These are phyloP conservation scores for Parascedosporium putredinis DNA, from an alignment of 2,329 filamentous ascomycete species.

Conservation along the genomic window DNA sequence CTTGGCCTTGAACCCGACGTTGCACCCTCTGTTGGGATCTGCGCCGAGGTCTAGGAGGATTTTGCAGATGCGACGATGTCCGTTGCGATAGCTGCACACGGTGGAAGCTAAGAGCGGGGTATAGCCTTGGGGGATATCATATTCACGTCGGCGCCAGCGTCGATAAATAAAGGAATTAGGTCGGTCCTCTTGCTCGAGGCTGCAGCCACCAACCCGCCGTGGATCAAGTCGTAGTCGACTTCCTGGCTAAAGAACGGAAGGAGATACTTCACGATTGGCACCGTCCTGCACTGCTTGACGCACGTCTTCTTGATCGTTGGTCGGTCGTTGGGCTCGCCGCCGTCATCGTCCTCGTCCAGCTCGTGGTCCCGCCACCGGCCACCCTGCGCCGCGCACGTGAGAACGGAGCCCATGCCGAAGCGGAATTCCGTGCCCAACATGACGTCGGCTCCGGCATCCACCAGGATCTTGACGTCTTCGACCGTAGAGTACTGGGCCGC, in stretches of 20 bases:
- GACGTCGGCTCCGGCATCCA: neutral
- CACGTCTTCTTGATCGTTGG: neutral
- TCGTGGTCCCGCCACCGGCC: neutral
- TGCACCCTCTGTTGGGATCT: constrained; percentile 8
- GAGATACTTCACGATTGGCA: neutral
- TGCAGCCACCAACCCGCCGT: neutral
- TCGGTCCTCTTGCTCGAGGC: neutral
- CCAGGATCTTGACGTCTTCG: neutral
- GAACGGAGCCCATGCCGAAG: neutral
- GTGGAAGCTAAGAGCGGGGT: neutral
- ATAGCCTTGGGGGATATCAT: neutral
- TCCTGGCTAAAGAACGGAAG: neutral
- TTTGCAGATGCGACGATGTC: constrained; percentile 13
- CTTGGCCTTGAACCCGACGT: neutral
- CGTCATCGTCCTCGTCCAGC: neutral
- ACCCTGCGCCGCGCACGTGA: neutral
- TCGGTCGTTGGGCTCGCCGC: too few species aligned
- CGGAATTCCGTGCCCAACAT: neutral
- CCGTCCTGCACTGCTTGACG: constrained; percentile 14
- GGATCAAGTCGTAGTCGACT: neutral
- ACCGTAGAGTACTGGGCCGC: neutral
- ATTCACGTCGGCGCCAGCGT: constrained; percentile 20
- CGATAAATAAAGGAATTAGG: neutral
- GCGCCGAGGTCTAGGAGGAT: constrained; percentile 24
- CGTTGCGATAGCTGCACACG: neutral